Evolutionary conservation across 495 filamentous ascomycete genomes (phyloP).

Genomic region (Aspergillus baeticus): DNA sequence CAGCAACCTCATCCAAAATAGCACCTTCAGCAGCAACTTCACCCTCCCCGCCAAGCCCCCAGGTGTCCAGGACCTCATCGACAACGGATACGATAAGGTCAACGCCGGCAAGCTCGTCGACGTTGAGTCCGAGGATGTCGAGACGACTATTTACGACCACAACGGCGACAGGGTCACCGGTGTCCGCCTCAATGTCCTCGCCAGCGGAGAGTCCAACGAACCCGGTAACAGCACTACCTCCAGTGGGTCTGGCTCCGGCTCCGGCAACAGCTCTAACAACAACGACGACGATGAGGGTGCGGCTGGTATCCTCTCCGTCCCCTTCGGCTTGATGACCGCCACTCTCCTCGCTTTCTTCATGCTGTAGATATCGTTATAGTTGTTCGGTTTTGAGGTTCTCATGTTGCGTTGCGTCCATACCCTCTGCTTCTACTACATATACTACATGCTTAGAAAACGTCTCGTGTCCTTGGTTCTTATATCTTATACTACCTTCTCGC

Average conservation of each 20-base stretch:
- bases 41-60: conserved; percentile 59
- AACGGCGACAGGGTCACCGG: conserved; percentile 51
- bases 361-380: conserved; percentile 14
- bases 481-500: neutral
- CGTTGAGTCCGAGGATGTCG: conserved; percentile 52
- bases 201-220: conserved; percentile 52
- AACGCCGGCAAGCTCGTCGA: conserved; percentile 55
- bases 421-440: neutral
- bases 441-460: neutral
- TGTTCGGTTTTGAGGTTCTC: neutral
- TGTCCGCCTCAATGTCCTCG: conserved; percentile 52
- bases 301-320: conserved; percentile 21
- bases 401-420: neutral
- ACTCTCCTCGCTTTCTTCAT: conserved; percentile 13
- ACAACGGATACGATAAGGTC: conserved; percentile 52
- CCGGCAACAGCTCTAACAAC: conserved; percentile 30
- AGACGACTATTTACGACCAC: conserved; percentile 52
- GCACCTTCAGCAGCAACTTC: conserved; percentile 71
- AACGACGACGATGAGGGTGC: conserved; percentile 14
- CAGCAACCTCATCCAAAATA: conserved; percentile 57
- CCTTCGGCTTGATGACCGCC: conserved; percentile 18
- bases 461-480: neutral
- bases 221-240: conserved; percentile 40
- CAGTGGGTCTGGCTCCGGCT: conserved; percentile 14
- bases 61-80: conserved; percentile 51